Conservation (phyloP, 768 basidiomycete species). For the Calvatia gigantea region DNA sequence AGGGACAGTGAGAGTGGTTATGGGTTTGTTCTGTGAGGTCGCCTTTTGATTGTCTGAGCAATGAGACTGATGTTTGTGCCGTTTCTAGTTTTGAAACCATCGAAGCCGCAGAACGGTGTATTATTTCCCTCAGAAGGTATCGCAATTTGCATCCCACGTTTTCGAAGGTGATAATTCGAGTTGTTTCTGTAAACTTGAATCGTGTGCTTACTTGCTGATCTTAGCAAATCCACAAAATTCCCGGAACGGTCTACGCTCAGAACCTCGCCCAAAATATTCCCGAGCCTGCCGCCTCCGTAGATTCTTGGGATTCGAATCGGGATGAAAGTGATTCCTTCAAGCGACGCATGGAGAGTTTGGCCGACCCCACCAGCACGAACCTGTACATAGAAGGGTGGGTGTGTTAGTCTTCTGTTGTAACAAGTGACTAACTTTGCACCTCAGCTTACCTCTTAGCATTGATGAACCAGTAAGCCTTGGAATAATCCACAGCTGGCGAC, state of each 20-base stretch:
- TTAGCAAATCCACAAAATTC: conserved; percentile 75
- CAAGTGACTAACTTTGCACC: not conserved
- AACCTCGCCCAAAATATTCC: conserved; percentile 19
- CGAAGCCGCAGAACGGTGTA: conserved; percentile 72
- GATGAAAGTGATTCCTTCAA: conserved; percentile 54
- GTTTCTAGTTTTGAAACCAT: conserved; percentile 57
- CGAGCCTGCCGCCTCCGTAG: conserved; percentile 14
- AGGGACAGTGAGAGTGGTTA: conserved; percentile 72
- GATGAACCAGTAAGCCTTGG: conserved; percentile 51
- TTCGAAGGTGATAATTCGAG: conserved; percentile 62
- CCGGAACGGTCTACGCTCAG: conserved; percentile 64
- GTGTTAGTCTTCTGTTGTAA: not conserved
- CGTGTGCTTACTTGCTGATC: conserved; percentile 1
- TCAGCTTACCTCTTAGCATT: conserved; percentile 66
- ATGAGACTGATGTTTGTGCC: not conserved
- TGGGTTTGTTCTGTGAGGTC: conserved; percentile 70
- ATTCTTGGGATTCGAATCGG: conserved; percentile 19
- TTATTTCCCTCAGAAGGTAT: conserved; percentile 63
- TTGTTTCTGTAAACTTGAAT: not conserved
- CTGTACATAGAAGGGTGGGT: conserved; percentile 75
- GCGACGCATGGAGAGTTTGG: conserved; percentile 72
- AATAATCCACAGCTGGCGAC: not conserved
- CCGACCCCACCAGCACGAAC: conserved; percentile 67
- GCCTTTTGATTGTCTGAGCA: not conserved
- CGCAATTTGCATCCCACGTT: conserved; percentile 84